Evolutionary conservation across 768 basidiomycete genomes (phyloP).

Genomic region (Cyclocybe aegerita): DNA sequence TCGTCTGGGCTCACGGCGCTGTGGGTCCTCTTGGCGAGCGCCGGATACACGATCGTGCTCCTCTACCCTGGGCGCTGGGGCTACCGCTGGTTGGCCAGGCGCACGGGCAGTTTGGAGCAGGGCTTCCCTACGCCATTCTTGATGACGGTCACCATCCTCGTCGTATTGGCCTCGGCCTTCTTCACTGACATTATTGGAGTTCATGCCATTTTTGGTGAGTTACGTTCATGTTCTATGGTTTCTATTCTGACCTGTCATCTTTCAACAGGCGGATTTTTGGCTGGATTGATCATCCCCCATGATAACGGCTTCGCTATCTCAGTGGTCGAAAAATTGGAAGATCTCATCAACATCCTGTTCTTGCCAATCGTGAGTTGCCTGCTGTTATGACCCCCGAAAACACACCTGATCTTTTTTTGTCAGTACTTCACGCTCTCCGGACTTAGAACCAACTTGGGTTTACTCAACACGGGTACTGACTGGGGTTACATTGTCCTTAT

Average conservation of each 20-base stretch:
- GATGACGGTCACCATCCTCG: slow-evolving; percentile 77
- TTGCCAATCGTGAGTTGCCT: slow-evolving; percentile 63
- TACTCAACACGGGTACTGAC: slow-evolving; percentile 69
- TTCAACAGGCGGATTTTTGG: slow-evolving; percentile 69
- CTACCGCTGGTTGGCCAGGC: slow-evolving; percentile 64
- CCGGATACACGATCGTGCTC: slow-evolving; percentile 67
- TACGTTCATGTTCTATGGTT: neutral
- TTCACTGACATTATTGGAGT: slow-evolving; percentile 87
- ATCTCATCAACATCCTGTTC: slow-evolving; percentile 76
- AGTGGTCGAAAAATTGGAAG: slow-evolving; percentile 83
- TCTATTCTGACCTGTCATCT: slow-evolving; percentile 3
- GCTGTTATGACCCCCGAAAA: neutral
- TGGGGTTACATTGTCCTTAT: slow-evolving; percentile 85
- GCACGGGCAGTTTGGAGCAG: slow-evolving; percentile 70
- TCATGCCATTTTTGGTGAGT: slow-evolving; percentile 61
- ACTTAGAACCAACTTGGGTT: slow-evolving; percentile 74
- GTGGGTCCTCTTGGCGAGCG: slow-evolving; percentile 70
- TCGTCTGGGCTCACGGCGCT: slow-evolving; percentile 71
- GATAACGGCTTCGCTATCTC: slow-evolving; percentile 81
- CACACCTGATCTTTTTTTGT: neutral
- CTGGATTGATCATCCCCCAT: slow-evolving; percentile 80
- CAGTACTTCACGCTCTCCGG: slow-evolving; percentile 38
- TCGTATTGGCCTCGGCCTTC: slow-evolving; percentile 76
- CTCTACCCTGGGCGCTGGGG: slow-evolving; percentile 63
- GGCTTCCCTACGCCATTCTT: slow-evolving; percentile 70